These are phyloP conservation scores for Pleurotus ostreatus DNA, from an alignment of 768 basidiomycete species.

Conservation along the genomic window DNA sequence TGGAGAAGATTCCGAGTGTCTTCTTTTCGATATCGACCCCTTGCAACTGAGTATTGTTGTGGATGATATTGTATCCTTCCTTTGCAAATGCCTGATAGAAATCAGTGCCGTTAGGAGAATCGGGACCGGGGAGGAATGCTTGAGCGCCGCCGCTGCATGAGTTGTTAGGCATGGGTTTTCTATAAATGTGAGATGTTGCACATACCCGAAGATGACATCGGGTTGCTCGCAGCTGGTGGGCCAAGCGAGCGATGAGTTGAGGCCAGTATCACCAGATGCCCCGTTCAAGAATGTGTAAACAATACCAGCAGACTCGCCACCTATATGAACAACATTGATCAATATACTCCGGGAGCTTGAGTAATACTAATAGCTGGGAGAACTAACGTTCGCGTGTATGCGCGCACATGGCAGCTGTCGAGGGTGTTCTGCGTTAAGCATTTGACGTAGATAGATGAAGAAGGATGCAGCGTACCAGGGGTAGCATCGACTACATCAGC, in stretches of 20 bases:
- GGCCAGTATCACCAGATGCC: slow-evolving; percentile 13
- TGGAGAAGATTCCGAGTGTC: slow-evolving; percentile 39
- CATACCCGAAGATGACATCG: slow-evolving; percentile 41
- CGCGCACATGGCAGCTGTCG: slow-evolving; percentile 34
- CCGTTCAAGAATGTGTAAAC: slow-evolving; percentile 33
- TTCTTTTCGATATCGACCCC: slow-evolving; percentile 28
- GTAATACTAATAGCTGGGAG: neutral
- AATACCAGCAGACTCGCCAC: slow-evolving; percentile 25
- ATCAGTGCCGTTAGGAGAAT: slow-evolving; percentile 34
- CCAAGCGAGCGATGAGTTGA: slow-evolving; percentile 32
- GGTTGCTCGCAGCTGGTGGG: slow-evolving; percentile 36
- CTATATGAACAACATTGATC: slow-evolving; percentile 11
- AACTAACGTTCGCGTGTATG: slow-evolving; percentile 36
- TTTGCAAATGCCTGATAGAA: slow-evolving; percentile 37
- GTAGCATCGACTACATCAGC: slow-evolving; percentile 41
- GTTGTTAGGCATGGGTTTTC: neutral
- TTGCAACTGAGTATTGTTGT: slow-evolving; percentile 30
- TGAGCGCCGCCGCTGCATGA: slow-evolving; percentile 38
- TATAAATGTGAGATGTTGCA: neutral
- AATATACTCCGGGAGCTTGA: no score
- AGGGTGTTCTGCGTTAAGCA: no score
- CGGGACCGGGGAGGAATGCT: slow-evolving; percentile 33
- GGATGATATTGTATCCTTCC: slow-evolving; percentile 38
- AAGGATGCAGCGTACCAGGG: slow-evolving; percentile 22
- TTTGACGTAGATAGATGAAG: no score